A percentile compares a stretch with the other conserved stretches of the same genome.
phyloP scores from a whole-genome alignment of 2,329 filamentous ascomycete genomes.

The Sporothrix humicola region DNA sequence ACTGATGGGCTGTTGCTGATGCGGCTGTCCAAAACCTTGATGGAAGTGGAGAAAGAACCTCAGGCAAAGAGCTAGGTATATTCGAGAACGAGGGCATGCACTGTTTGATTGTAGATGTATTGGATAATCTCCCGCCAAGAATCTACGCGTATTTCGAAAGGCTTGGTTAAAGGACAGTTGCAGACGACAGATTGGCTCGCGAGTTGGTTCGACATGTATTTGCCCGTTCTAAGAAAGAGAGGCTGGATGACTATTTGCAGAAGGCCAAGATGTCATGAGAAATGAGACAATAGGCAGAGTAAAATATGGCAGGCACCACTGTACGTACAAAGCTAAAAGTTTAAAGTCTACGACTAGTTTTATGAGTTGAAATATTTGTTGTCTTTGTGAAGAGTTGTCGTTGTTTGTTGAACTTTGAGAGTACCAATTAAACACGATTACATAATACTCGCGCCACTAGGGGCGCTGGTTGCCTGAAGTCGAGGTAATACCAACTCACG shows the following conservation, averaged over 20 bases:
- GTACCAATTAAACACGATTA: constrained; percentile 1
- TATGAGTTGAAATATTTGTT: no score
- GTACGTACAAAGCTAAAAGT: no score
- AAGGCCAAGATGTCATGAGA: no score
- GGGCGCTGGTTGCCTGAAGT: not conserved
- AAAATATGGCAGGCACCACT: no score
- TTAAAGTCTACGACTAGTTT: no score
- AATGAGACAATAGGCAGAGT: no score
- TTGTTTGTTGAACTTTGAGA: no score
- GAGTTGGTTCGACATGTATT: not conserved
- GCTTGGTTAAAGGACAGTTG: not conserved
- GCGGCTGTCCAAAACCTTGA: not conserved
- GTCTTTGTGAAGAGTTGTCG: no score
- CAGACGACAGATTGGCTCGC: not conserved
- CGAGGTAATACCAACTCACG: not conserved
- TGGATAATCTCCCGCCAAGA: not conserved
- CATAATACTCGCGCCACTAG: constrained; percentile 14
- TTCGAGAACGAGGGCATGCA: not conserved
- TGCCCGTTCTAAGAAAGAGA: no score
- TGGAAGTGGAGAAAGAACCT: no score
- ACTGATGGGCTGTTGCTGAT: not conserved
- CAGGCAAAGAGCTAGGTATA: not conserved
- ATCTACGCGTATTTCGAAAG: not conserved
- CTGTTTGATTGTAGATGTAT: not conserved
- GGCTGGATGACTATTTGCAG: no score